phyloP scores from a whole-genome alignment of 768 basidiomycete species.

The Calocybe indica region DNA sequence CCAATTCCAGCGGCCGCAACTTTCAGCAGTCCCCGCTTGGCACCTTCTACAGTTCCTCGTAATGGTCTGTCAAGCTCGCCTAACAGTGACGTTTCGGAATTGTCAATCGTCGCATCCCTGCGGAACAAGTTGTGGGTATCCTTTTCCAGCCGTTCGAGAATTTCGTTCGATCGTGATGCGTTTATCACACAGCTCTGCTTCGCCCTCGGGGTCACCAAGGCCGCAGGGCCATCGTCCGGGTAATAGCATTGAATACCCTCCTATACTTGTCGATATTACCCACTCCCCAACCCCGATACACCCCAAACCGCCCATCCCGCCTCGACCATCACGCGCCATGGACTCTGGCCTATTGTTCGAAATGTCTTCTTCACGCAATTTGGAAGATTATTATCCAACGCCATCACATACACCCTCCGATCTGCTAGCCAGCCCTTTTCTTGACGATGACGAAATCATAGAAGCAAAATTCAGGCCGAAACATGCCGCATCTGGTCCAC shows the following conservation, averaged over 20 bases:
- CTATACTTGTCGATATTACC: conserved; percentile 5
- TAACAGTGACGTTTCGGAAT: conserved; percentile 9
- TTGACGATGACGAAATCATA: conserved; percentile 11
- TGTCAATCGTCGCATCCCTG: conserved; percentile 32
- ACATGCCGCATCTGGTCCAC: conserved; percentile 9
- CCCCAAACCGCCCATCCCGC: conserved; percentile 16
- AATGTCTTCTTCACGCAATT: conserved; percentile 10
- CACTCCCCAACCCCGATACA: conserved; percentile 13
- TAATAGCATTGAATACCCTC: conserved; percentile 6
- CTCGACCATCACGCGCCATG: conserved; percentile 15
- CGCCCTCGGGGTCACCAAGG: too few relatives aligned
- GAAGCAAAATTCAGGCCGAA: neutral
- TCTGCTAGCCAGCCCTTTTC: conserved; percentile 16
- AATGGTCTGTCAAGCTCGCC: neutral
- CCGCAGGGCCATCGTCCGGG: too few relatives aligned
- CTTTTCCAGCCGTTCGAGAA: neutral
- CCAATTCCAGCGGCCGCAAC: conserved; percentile 24
- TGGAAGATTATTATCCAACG: conserved; percentile 10
- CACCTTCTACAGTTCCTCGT: conserved; percentile 7
- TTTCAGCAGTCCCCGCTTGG: conserved; percentile 8
- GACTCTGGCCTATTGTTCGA: neutral
- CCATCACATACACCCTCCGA: conserved; percentile 8
- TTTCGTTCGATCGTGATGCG: too few relatives aligned
- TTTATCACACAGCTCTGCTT: too few relatives aligned
- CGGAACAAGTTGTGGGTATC: conserved; percentile 46